Percentiles rank a stretch among this genome's conserved stretches.
These are phyloP conservation scores for Solanum ahanhuiri DNA, from an alignment of 257 asterid species.

Conservation along the genomic window DNA sequence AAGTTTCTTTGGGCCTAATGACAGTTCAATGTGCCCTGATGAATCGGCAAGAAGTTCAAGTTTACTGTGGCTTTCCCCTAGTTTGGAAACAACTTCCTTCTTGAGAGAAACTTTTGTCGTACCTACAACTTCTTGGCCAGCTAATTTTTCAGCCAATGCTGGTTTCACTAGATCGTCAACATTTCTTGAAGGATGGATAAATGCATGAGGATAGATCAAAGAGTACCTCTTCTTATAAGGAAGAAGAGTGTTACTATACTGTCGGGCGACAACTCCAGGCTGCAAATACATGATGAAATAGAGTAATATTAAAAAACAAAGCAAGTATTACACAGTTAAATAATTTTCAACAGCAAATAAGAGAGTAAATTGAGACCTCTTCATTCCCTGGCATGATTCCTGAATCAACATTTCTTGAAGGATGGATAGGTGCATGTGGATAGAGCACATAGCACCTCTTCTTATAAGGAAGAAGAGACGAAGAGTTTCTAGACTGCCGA, in stretches of 20 bases:
- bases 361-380: not conserved
- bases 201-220: conserved; percentile 25
- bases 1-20: conserved; percentile 23
- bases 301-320: not conserved
- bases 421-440: too few relatives aligned
- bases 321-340: not conserved
- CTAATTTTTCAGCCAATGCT: conserved; percentile 12
- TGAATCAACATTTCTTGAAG: too few relatives aligned
- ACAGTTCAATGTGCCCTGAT: conserved; percentile 24
- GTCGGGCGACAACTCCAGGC: conserved; percentile 32
- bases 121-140: not conserved
- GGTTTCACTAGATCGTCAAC: conserved; percentile 11
- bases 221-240: conserved; percentile 75
- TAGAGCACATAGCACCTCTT: too few relatives aligned
- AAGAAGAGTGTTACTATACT: conserved; percentile 25
- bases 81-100: conserved; percentile 24
- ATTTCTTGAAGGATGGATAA: conserved; percentile 22
- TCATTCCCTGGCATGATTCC: not conserved
- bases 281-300: conserved; percentile 15
- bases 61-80: conserved; percentile 14
- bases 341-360: not conserved
- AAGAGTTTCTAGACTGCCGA: too few relatives aligned
- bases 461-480: too few relatives aligned
- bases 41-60: conserved; percentile 16
- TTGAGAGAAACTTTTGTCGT: not conserved